Base-by-base conservation (phyloP, 2,329 filamentous ascomycete species). In the Fusarium anguioides region DNA sequence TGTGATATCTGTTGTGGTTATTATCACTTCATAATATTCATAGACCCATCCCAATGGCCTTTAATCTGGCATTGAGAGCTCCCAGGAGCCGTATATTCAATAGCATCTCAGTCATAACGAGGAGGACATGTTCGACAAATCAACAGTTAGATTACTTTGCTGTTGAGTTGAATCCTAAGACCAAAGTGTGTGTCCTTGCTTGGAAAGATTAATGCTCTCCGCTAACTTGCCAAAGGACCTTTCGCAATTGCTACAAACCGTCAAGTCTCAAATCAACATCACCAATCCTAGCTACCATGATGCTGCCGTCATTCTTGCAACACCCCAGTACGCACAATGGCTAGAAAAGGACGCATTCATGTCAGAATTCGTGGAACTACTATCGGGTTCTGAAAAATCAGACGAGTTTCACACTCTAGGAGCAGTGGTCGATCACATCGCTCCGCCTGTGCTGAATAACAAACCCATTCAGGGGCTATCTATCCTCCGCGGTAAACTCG, bases 381-480 rank as follows among this genome's bases (percentile, higher is more conserved):
- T 87, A 23, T 78, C 82, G 17, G 83, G 84, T 40, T 71, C 75
- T 23, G 68, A 66, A 14, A 79, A 81, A 35, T 73, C 80, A 45
- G 54, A 60, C 6, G 69, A 78, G 23, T 76, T 87, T 31, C 78
- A 84, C 61, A 76, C 89, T 9, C 65, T 90, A 15, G 79, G 80
- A 23, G 88, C 84, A 14, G 83, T 87, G 6, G 83, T 88, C 26
- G 87, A 90, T 72, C 81, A 83, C 10, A 75, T 90, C 29, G 75
- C 81, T 21, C 80, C 81, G 10, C 68, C 73, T 8, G 60, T 68
- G 21, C 72, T 74, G 17, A 73, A 74, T 29, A 67, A 72, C 41
- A 70, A 72, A 17, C 75, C 78, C 8, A 64, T 75, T 8, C 73
- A 77, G 10, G 86, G 86, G 8, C 75, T 89, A 46, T 86, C 87